Conservation (phyloP, 2,329 filamentous ascomycete species). For the Fusarium secorum region DNA sequence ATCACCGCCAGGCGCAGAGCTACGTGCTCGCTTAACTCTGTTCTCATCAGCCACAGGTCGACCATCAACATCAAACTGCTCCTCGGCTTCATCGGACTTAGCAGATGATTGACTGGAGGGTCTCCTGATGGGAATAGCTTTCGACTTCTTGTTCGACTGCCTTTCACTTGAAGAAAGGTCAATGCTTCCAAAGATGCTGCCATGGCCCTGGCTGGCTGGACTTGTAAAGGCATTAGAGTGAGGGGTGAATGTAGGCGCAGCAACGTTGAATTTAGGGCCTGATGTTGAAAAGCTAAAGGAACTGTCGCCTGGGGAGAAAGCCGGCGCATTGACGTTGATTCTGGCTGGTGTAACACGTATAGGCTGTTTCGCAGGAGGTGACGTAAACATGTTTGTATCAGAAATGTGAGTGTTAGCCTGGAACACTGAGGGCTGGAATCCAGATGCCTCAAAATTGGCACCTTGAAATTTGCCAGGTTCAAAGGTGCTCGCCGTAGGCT, state of each 20-base stretch:
- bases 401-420: slow-evolving; percentile 45
- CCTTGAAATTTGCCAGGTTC: slow-evolving; percentile 20
- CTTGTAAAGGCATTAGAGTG: slow-evolving; percentile 59
- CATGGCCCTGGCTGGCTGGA: slow-evolving; percentile 49
- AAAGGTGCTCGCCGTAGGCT: slow-evolving; percentile 14
- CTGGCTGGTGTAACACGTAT: slow-evolving; percentile 48
- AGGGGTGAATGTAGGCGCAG: slow-evolving; percentile 80
- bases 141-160: slow-evolving; percentile 75
- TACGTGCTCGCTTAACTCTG: slow-evolving; percentile 78
- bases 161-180: slow-evolving; percentile 68
- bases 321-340: slow-evolving; percentile 74
- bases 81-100: slow-evolving; percentile 39
- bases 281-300: slow-evolving; percentile 74
- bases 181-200: slow-evolving; percentile 75
- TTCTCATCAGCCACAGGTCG: slow-evolving; percentile 70
- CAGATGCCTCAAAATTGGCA: slow-evolving; percentile 9
- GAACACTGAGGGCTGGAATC: slow-evolving; percentile 58
- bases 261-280: slow-evolving; percentile 75
- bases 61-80: slow-evolving; percentile 52
- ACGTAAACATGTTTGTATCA: slow-evolving; percentile 30
- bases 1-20: slow-evolving; percentile 71
- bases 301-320: slow-evolving; percentile 73
- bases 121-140: slow-evolving; percentile 81
- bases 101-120: slow-evolving; percentile 63
- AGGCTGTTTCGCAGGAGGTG: slow-evolving; percentile 21